These are phyloP conservation scores for Rubroshorea leprosula DNA, from an alignment of 345 rosid species.

Conservation along the genomic window DNA sequence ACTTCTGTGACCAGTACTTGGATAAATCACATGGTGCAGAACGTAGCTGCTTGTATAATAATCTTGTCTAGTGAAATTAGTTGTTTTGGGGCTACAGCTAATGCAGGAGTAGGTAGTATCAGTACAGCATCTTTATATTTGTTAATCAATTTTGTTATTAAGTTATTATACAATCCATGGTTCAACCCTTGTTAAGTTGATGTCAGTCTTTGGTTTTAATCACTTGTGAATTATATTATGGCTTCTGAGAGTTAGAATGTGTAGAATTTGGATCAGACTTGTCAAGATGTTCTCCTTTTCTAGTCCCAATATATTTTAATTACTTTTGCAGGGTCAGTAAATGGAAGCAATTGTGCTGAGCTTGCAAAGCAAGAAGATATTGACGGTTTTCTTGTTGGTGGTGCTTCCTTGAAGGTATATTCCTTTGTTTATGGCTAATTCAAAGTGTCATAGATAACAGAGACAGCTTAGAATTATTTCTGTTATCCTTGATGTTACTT, in stretches of 20 bases:
- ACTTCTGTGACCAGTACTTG: no score
- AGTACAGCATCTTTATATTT: no score
- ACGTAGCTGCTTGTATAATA: no score
- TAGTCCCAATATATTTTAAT: neutral
- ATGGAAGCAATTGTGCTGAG: constrained; percentile 85
- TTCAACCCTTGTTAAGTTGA: no score
- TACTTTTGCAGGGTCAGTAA: constrained; percentile 68
- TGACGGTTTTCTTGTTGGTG: constrained; percentile 99
- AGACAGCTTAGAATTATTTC: neutral
- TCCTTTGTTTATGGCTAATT: no score
- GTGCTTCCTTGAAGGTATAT: constrained; percentile 93
- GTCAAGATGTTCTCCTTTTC: neutral
- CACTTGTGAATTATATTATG: no score
- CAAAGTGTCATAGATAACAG: neutral
- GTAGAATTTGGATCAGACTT: neutral
- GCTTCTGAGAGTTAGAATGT: neutral
- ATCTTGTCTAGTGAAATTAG: no score
- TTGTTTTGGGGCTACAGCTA: no score
- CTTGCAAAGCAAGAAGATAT: constrained; percentile 96
- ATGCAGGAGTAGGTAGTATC: no score
- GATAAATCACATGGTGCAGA: no score
- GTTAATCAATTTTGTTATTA: neutral
- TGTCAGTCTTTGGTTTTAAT: no score
- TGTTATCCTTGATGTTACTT: neutral
- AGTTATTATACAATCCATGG: neutral